Percentiles rank a stretch among this genome's conserved stretches.
Evolutionary conservation across 2,329 filamentous ascomycete species (phyloP).

Genomic region (Fusarium sp.): DNA sequence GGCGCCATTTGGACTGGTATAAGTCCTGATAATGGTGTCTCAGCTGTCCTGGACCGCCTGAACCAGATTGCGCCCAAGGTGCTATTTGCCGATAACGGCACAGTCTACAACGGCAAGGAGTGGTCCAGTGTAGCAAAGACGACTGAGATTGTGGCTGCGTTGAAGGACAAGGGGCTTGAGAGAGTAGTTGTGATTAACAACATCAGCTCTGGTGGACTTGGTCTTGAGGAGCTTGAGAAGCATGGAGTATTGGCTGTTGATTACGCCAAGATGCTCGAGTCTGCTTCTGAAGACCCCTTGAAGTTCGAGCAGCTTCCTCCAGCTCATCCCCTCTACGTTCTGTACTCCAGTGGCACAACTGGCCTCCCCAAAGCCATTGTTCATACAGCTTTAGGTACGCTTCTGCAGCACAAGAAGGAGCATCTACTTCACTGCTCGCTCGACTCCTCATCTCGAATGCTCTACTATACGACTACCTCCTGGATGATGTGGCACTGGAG

Average conservation of each 20-base stretch:
- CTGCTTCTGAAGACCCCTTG: conserved; percentile 56
- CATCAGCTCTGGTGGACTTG: conserved; percentile 56
- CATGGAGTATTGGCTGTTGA: conserved; percentile 54
- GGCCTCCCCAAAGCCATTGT: conserved; percentile 90
- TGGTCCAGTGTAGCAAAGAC: conserved; percentile 86
- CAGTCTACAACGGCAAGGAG: conserved; percentile 89
- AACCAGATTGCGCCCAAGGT: conserved; percentile 85
- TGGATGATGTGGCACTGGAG: conserved; percentile 99
- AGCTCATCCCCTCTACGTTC: conserved; percentile 90
- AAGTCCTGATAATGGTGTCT: conserved; percentile 90
- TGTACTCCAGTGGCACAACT: conserved; percentile 94
- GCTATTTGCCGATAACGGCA: conserved; percentile 87
- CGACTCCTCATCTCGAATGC: conserved; percentile 74
- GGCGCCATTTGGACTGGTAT: conserved; percentile 95
- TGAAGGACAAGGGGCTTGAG: conserved; percentile 69
- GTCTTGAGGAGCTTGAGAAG: conserved; percentile 52
- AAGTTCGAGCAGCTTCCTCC: conserved; percentile 81
- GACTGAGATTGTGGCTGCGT: conserved; percentile 73
- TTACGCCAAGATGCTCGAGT: conserved; percentile 57
- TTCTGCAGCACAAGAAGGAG: conserved; percentile 98
- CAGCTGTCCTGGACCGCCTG: conserved; percentile 87
- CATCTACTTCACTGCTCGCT: conserved; percentile 89
- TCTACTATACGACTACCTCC: conserved; percentile 94
- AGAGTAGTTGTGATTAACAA: conserved; percentile 80
- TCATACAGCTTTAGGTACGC: conserved; percentile 87